These are phyloP conservation scores for Grosmannia serpens DNA, from an alignment of 2,329 filamentous ascomycete species.

Conservation along the genomic window DNA sequence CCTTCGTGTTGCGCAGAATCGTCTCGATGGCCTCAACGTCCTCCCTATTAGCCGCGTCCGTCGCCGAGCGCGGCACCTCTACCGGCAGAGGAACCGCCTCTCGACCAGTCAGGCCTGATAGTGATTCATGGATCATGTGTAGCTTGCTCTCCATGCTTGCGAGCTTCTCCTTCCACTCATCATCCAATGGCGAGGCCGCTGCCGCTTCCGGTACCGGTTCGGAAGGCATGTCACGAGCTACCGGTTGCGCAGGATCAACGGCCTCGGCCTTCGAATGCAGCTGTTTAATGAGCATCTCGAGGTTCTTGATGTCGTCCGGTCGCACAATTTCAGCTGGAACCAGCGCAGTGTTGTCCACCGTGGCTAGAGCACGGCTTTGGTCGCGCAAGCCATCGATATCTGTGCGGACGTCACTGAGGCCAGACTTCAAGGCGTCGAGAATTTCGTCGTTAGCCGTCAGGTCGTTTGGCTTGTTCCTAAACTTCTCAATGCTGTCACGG, in stretches of 20 bases:
- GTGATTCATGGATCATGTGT: conserved; percentile 28
- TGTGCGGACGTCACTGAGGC: conserved; percentile 59
- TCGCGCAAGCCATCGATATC: conserved; percentile 74
- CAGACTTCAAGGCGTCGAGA: conserved; percentile 74
- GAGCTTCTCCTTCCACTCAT: conserved; percentile 18
- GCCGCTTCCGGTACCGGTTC: background rate
- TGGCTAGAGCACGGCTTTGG: conserved; percentile 36
- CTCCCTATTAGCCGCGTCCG: conserved; percentile 57
- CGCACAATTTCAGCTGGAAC: conserved; percentile 42
- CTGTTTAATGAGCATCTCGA: conserved; percentile 74
- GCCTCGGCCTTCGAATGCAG: conserved; percentile 76
- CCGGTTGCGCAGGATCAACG: conserved; percentile 36
- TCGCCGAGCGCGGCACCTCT: conserved; percentile 3
- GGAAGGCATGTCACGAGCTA: background rate
- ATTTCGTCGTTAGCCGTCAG: conserved; percentile 83
- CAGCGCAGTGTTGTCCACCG: conserved; percentile 39
- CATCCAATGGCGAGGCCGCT: conserved; percentile 3
- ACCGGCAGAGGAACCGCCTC: background rate
- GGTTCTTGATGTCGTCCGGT: conserved; percentile 68
- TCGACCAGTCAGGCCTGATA: conserved; percentile 19
- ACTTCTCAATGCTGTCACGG: conserved; percentile 62
- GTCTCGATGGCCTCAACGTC: conserved; percentile 88
- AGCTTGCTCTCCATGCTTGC: conserved; percentile 38
- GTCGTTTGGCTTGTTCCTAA: conserved; percentile 69
- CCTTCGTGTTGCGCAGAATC: conserved; percentile 79